phyloP scores from a whole-genome alignment of 805 yeast genomes.

The Suhomyces canberraensis region DNA sequence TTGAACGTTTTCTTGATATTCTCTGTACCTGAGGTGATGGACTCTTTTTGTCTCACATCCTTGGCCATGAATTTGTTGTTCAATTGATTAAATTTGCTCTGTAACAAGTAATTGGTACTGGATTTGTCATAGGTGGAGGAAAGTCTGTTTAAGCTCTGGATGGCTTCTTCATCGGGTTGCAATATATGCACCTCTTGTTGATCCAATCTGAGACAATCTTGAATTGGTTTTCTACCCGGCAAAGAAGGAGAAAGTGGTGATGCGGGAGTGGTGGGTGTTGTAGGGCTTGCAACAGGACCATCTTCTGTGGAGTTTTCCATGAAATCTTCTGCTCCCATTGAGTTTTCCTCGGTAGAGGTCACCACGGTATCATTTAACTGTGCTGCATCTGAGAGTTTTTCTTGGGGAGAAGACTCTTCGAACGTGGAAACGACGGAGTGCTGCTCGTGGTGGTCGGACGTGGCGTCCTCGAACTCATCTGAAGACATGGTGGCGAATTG shows the following conservation, averaged over 20 bases:
- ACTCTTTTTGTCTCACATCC: constrained; percentile 50
- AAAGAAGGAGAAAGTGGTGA: constrained; percentile 22
- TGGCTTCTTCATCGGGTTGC: constrained; percentile 6
- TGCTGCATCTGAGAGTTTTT: neutral
- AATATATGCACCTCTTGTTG: constrained; percentile 15
- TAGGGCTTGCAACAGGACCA: neutral
- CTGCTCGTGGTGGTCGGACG: constrained; percentile 3
- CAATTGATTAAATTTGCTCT: constrained; percentile 57
- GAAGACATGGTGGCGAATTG: constrained; percentile 16
- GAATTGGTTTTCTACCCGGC: constrained; percentile 32
- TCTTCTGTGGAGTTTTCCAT: neutral
- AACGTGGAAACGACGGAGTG: neutral
- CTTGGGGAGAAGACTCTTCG: neutral
- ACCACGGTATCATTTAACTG: neutral
- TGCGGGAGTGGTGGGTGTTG: constrained; percentile 1
- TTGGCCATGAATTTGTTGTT: constrained; percentile 48
- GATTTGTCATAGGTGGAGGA: constrained; percentile 18
- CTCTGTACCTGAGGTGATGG: constrained; percentile 35
- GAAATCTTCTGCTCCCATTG: neutral
- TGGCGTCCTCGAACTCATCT: constrained; percentile 23
- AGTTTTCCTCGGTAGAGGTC: neutral
- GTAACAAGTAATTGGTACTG: constrained; percentile 49
- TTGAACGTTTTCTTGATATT: constrained; percentile 41
- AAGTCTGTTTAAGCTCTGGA: constrained; percentile 13
- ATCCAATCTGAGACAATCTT: constrained; percentile 20